These are phyloP conservation scores for Alternaria infectoria DNA, from an alignment of 2,329 filamentous ascomycete genomes.

Conservation along the genomic window DNA sequence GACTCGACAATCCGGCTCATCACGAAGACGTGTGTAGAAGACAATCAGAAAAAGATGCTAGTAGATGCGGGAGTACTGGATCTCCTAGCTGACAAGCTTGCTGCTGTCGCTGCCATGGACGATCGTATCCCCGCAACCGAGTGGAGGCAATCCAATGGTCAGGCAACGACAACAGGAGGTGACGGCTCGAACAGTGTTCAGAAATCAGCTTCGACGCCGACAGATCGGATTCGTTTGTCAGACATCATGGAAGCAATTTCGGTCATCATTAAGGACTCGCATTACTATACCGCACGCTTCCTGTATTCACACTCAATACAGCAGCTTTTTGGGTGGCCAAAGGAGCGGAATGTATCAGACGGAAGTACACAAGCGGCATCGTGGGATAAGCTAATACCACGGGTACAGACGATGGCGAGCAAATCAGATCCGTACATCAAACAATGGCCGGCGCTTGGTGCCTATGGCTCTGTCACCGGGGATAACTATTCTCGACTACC, in stretches of 20 bases:
- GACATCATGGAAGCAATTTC: conserved; percentile 79
- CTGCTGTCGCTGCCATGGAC: conserved; percentile 39
- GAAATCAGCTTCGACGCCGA: not conserved
- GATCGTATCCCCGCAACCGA: conserved; percentile 27
- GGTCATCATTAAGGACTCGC: conserved; percentile 78
- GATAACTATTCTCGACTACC: conserved; percentile 41
- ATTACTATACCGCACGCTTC: conserved; percentile 73
- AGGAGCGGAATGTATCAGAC: conserved; percentile 32
- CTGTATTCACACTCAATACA: conserved; percentile 52
- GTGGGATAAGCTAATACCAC: conserved; percentile 48
- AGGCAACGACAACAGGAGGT: conserved; percentile 9
- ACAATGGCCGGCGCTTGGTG: conserved; percentile 52
- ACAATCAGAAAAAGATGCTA: conserved; percentile 73
- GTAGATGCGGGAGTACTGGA: conserved; percentile 78
- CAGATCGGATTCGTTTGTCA: conserved; percentile 56
- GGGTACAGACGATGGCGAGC: conserved; percentile 47
- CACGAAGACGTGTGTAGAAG: conserved; percentile 70
- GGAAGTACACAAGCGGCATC: conserved; percentile 19
- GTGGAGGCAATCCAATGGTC: conserved; percentile 17
- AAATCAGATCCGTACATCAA: conserved; percentile 50
- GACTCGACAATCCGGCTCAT: conserved; percentile 65
- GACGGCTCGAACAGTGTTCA: not conserved
- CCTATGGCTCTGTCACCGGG: conserved; percentile 34
- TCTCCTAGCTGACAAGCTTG: conserved; percentile 75
- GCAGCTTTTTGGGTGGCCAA: conserved; percentile 41